phyloP scores from a whole-genome alignment of 2,329 filamentous ascomycete species.

The Alternaria dauci region DNA sequence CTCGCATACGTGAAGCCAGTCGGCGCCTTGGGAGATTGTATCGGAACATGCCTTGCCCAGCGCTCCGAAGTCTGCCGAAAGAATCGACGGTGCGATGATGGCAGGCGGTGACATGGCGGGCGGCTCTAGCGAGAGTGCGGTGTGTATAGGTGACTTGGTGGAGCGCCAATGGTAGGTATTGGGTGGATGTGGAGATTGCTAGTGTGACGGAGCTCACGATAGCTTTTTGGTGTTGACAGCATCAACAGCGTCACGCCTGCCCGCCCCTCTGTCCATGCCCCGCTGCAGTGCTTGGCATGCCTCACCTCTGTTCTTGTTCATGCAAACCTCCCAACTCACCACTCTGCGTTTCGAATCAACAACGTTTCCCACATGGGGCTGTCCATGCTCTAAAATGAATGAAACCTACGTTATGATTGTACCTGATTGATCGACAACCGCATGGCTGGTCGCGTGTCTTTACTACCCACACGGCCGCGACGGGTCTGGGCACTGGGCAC shows the following conservation, averaged over 20 bases:
- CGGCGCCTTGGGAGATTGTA: conserved; percentile 85
- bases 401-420: not conserved
- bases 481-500: not conserved
- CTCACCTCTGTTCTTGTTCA: conserved; percentile 7
- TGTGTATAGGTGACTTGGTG: conserved; percentile 15
- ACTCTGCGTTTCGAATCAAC: conserved; percentile 5
- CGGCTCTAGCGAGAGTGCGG: conserved; percentile 24
- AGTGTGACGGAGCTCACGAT: conserved; percentile 40
- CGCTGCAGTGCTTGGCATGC: conserved; percentile 27
- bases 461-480: not conserved
- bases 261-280: conserved; percentile 28
- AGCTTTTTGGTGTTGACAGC: conserved; percentile 47
- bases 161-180: conserved; percentile 28
- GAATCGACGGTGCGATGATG: conserved; percentile 97
- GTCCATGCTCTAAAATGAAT: not conserved
- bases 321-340: not conserved
- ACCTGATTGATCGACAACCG: not conserved
- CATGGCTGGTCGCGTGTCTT: conserved; percentile 3
- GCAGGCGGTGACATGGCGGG: conserved; percentile 81
- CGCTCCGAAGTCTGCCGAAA: conserved; percentile 93
- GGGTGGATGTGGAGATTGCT: conserved; percentile 29
- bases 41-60: conserved; percentile 85
- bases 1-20: conserved; percentile 52
- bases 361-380: not conserved
- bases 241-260: conserved; percentile 26